phyloP scores from a whole-genome alignment of 1,284 basidiomycete species.

The Takashimella tepidaria region DNA sequence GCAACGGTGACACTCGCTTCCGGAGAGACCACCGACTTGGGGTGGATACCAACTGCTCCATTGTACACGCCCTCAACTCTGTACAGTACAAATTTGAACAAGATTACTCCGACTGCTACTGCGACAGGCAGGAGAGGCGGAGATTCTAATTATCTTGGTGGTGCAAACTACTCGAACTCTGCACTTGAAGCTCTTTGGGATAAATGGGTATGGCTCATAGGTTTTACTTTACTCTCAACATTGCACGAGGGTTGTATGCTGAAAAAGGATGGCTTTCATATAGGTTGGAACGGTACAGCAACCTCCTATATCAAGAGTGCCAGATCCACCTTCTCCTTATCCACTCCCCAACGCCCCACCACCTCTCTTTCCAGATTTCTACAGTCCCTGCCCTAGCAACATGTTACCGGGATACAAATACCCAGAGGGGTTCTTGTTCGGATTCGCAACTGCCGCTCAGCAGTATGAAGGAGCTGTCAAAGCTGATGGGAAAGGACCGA shows the following conservation, averaged over 20 bases:
- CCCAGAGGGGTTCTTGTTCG: slow-evolving; percentile 51
- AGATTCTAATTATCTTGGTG: slow-evolving; percentile 1
- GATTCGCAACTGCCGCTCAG: slow-evolving; percentile 30
- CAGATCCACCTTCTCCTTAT: slow-evolving; percentile 13
- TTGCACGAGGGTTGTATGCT: too few species aligned
- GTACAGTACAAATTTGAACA: slow-evolving; percentile 7
- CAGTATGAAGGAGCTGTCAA: slow-evolving; percentile 31
- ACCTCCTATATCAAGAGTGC: slow-evolving; percentile 9
- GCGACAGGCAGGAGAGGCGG: slow-evolving; percentile 14
- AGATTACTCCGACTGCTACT: slow-evolving; percentile 2
- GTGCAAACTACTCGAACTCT: slow-evolving; percentile 6
- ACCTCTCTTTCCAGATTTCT: slow-evolving; percentile 15
- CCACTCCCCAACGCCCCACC: slow-evolving; percentile 14
- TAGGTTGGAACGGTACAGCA: slow-evolving; percentile 14
- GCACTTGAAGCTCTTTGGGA: slow-evolving; percentile 13
- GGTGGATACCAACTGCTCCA: slow-evolving; percentile 11
- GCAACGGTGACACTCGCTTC: not conserved
- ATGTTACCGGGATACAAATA: slow-evolving; percentile 53
- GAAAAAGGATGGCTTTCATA: not conserved
- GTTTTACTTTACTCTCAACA: too few species aligned
- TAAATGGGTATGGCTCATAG: slow-evolving; percentile 17
- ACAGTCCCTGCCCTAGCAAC: slow-evolving; percentile 5
- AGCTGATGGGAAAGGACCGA: slow-evolving; percentile 20
- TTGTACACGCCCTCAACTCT: slow-evolving; percentile 8
- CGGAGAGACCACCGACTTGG: slow-evolving; percentile 6